Base-by-base conservation (phyloP, 805 yeast species). In the Candida manassasensis region DNA sequence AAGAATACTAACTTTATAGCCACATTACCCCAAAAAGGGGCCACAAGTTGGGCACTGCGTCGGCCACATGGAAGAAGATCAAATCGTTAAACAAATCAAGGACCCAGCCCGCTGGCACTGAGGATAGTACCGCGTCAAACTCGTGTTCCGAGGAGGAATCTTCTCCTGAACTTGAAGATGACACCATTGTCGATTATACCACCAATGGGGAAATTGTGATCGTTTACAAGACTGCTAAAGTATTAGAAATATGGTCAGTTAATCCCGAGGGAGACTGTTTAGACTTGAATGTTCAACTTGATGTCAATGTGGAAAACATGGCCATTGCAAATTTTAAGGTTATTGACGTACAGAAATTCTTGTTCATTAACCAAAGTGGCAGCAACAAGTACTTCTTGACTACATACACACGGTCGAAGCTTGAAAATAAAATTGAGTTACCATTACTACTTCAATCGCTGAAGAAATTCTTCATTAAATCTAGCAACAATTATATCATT, bases 1-100 rank as follows among this genome's bases (percentile, higher is more conserved):
- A n/a, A n/a, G n/a, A n/a, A 8, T 27, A 30, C 37, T 35, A 35
- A 29, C 34, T 12, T 17, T 27, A 27, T 36, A 38, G 41, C 9
- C 44, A 57, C 33, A 55, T 63, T 15, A 47, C 55, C 26, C 59
- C 63, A 2, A 54, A 56, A 35, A 51, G 50, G 34, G 72, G 69
- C 4, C 55, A 63, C 41, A 52, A 56, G 37, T 47, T 63, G 19
- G 71, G 71, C 14, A 56, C 69, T 1, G 55, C 69, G 4, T 50
- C 61, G 7, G 72, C 71, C 19, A 55, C 71, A 1, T 66, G 70
- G 69, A 58, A 55, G 37, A 63, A 65, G 39, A 50, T 67, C 41
- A 63, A 61, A 42, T 64, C 57, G 35, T 64, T 59, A 4, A 51
- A 65, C 10, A 32, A 35, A 24, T 12, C 26, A 18, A 28, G 29